Evolutionary conservation across 306 rosid genomes (phyloP), one percentile per base, ranked within the genome.

Genomic region (Cicer cuneatum): DNA sequence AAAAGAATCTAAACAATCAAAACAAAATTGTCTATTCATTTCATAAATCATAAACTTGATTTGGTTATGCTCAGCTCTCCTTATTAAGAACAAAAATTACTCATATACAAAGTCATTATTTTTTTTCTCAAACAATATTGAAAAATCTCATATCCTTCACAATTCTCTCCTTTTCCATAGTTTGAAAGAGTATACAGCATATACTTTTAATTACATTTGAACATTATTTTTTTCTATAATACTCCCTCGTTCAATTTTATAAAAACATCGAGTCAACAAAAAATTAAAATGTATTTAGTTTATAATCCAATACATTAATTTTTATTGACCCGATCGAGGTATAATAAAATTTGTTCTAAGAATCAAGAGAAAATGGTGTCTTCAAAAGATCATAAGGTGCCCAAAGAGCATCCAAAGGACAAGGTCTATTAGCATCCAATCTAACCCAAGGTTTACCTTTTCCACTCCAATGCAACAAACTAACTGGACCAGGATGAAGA

Each of bases 391-490:
- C 98, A 64, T 91, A 93, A 74, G 98, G 97, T 35, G 91, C 93
- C 98, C 97, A 93, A 35, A 93, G 95, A 2, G 99, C 89, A 67
- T 95, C 99, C 74, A 95, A 76, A 6, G 99, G 99, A 29, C 99
- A 95, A 0, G 97, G 97, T 60, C 96, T 80, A 80, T 62, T 93
- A 6, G 97, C 96, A 65, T 93, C 98, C 52, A 93, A 80, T 10
- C 97, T 69, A 1, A 84, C 98, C 98, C 98, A 93, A 0, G 98
- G 98, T 73, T 93, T 93, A 2, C 98, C 98, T 80, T 93, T 93
- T n/a, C 98, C 98, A 59, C 97, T 93, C 98, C 98, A 93, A 87
- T 93, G 98, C 85, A 93, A 78, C 10, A 93, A 83, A 70, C 98
- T 93, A 19, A 90, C 98, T 0, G 96, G 89, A 4, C 97, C 98